Conservation (phyloP, 2,329 filamentous ascomycete genomes). For the Ophiostoma sp. region DNA sequence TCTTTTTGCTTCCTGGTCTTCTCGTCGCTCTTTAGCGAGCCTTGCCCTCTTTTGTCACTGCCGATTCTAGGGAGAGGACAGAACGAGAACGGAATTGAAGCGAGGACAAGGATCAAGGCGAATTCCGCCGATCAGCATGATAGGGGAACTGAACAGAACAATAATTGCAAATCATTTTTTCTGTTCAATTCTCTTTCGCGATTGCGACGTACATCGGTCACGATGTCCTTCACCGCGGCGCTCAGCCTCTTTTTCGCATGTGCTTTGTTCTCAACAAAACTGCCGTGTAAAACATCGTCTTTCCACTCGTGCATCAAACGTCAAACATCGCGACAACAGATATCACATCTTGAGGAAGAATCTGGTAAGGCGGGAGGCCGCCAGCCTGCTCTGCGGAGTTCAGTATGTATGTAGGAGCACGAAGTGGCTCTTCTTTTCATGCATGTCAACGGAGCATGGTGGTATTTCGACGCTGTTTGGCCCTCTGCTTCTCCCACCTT, state of each 20-base stretch:
- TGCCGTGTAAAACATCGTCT: background rate
- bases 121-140: constrained; percentile 3
- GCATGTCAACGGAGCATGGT: background rate
- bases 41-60: background rate
- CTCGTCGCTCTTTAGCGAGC: background rate
- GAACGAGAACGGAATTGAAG: background rate
- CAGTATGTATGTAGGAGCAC: background rate
- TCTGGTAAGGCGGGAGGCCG: constrained; percentile 14
- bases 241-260: background rate
- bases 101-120: background rate
- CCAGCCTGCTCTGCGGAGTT: background rate
- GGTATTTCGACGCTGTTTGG: background rate
- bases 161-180: background rate
- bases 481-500: background rate
- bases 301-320: background rate
- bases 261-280: background rate
- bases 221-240: background rate
- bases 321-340: background rate
- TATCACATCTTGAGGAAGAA: constrained; percentile 10
- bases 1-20: background rate
- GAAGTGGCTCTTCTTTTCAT: background rate
- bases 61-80: background rate
- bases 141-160: background rate
- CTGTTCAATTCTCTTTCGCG: too few species aligned
- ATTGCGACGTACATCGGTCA: background rate